Evolutionary conservation across 2,329 filamentous ascomycete species (phyloP), one percentile per base, ranked within the genome.

Genomic region (Alternaria gaisen): DNA sequence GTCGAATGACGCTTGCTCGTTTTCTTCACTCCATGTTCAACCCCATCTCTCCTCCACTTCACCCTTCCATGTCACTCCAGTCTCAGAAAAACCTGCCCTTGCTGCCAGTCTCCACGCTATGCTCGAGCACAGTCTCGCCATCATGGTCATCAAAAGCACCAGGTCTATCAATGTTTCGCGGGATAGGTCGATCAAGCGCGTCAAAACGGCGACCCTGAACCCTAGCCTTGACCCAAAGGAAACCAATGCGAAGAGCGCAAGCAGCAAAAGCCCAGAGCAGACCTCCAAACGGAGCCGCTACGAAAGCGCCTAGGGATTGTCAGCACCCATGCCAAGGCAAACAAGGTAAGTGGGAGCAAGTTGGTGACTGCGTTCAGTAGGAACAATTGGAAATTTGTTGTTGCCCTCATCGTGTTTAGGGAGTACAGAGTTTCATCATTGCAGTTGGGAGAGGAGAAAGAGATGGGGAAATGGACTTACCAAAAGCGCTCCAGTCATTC

Each of bases 371-470:
- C 65, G 53, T 81, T 97, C 93, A 97, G 93, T 89, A 97, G 93
- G 93, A 97, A 97, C 93, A 97, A 97, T 96, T 97, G 92, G 89
- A 86, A 85, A 65, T 66, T 67, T 80, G 83, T 81, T 79, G 77
- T 75, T 74, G 68, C 79, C 80, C 75, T 84, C 84, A 83, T 81
- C 79, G 83, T 67, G 56, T 56, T 56, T 74, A 67, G 65, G 68
- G 77, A 66, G 68, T 76, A 85, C 84, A 85, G 80, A 81, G 80
- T 84, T 79, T 91, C 90, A 91, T 92, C 88, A 90, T 84, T 67
- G 70, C 67, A 72, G 79, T 63, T 61, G 30, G 66, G 40, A 26
- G 42, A 63, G 61, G 61, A 56, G 56, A 81, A 81, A 79, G 20
- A 6, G 48, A 16, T 24, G 24, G 24, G 20, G 24, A 8, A 24